Base-by-base conservation (phyloP, 2,329 filamentous ascomycete species). In the Dothideomycetes sp. region DNA sequence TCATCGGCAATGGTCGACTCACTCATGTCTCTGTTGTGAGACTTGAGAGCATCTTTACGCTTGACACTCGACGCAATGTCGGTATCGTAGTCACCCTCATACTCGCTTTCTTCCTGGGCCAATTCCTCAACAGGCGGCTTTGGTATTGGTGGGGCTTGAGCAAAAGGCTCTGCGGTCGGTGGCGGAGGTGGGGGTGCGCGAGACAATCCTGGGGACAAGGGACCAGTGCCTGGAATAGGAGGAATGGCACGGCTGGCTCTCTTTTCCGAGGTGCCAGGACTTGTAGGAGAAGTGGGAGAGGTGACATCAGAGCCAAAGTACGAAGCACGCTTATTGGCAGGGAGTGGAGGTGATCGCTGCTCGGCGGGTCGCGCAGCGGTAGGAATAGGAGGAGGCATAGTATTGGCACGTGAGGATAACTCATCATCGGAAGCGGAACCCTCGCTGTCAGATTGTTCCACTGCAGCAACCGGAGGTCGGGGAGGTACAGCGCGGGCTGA, bases 1-100 rank as follows among this genome's bases (percentile, higher is more conserved):
- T 77, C 73, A 45, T 76, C 73, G 15, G 68, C 68, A 16, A 63
- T 64, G 3, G 73, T 73, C 31, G 68, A 74, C 45, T 93, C 86
- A 55, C 84, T 93, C 5, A 81, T 76, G 34, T 89, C 84, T 39
- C 81, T 75, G 5, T 73, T 75, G 58, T 94, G 86, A 8, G 43
- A 36, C 59, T 89, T 94, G 45, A 96, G 62, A 1, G 89, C 88
- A 63, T 94, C 89, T 61, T 94, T 95, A 60, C 94, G 86, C 41
- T 84, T 85, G n/a, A 77, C 86, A 8, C 85, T 81, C n/a, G 88
- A 85, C 2, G 83, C 88, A 55, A 96, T 96, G 57, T 96, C 91
- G 5, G 91, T 96, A 52, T 96, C 91, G 57, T 96, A 96, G 55
- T 96, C 91, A 5, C 89, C 91, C 56, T 98, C 91, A 54, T 96